A percentile compares a stretch with the other conserved stretches of the same genome.
These are phyloP conservation scores for Fusarium sarcochroum DNA, from an alignment of 2,329 filamentous ascomycete species.

Conservation along the genomic window DNA sequence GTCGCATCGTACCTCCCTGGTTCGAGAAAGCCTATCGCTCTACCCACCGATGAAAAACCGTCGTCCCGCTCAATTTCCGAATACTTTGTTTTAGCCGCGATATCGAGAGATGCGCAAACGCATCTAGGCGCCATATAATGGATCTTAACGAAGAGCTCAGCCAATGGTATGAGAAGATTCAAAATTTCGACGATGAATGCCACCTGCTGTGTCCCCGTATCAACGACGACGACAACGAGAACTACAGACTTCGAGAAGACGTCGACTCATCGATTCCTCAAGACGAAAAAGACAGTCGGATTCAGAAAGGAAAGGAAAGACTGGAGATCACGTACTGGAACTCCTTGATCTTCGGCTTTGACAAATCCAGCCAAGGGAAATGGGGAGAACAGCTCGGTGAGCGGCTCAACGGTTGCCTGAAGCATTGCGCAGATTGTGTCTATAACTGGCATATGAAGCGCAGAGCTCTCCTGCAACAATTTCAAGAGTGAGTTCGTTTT, in stretches of 20 bases:
- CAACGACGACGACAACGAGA: constrained; percentile 72
- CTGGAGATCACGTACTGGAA: constrained; percentile 76
- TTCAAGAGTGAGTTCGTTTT: constrained; percentile 67
- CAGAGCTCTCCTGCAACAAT: constrained; percentile 71
- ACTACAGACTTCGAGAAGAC: constrained; percentile 69
- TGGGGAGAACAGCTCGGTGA: constrained; percentile 72
- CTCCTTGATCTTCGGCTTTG: constrained; percentile 77
- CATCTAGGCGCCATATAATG: constrained; percentile 52
- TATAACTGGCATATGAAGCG: constrained; percentile 81
- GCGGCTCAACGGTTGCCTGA: constrained; percentile 71
- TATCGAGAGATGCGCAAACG: constrained; percentile 42
- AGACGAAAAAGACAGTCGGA: constrained; percentile 66
- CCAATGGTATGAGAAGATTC: constrained; percentile 60
- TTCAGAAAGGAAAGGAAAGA: constrained; percentile 68
- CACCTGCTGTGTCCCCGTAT: constrained; percentile 79
- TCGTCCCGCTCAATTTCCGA: constrained; percentile 6
- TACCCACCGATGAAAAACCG: constrained; percentile 21
- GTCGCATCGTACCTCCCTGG: neutral
- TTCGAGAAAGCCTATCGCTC: neutral
- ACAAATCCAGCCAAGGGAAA: constrained; percentile 70
- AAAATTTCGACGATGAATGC: constrained; percentile 60
- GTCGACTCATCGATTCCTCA: constrained; percentile 63
- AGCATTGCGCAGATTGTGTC: constrained; percentile 77
- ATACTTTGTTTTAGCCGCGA: constrained; percentile 16
- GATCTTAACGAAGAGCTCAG: constrained; percentile 58